phyloP scores from a whole-genome alignment of 148 eudicot genomes.

The Chenopodium suecicum region DNA sequence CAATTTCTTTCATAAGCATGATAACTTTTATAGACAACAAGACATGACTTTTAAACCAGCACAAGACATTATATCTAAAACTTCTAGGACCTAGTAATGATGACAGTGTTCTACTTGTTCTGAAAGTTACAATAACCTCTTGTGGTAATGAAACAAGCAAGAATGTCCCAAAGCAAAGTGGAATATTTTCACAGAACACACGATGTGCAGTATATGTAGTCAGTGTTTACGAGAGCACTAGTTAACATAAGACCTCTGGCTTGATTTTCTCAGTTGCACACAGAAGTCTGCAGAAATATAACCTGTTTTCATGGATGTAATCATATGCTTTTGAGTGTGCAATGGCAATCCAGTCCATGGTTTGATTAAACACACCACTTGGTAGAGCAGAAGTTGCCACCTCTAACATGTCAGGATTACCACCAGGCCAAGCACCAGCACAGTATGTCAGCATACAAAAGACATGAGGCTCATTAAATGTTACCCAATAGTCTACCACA shows the following conservation, averaged over 20 bases:
- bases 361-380: constrained; percentile 76
- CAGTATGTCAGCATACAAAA: constrained; percentile 92
- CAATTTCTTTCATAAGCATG: constrained; percentile 3
- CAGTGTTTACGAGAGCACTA: neutral
- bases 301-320: constrained; percentile 95
- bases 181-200: neutral
- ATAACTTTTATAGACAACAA: neutral
- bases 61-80: constrained; percentile 4
- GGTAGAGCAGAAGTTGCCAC: constrained; percentile 94
- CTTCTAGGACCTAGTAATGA: neutral
- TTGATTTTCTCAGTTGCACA: neutral
- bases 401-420: constrained; percentile 97
- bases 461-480: constrained; percentile 98
- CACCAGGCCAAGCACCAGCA: constrained; percentile 99
- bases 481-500: constrained; percentile 92
- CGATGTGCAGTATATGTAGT: neutral
- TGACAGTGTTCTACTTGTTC: constrained; percentile 4
- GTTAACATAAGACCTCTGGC: neutral
- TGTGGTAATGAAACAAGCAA: constrained; percentile 12
- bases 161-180: neutral
- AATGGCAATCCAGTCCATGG: constrained; percentile 85
- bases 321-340: constrained; percentile 96
- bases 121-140: constrained; percentile 4
- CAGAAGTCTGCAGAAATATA: constrained; percentile 14
- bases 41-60: neutral